Evolutionary conservation across 2,329 filamentous ascomycete genomes (phyloP), one percentile per base, ranked within the genome.

Genomic region (Pseudocercospora eumusae): DNA sequence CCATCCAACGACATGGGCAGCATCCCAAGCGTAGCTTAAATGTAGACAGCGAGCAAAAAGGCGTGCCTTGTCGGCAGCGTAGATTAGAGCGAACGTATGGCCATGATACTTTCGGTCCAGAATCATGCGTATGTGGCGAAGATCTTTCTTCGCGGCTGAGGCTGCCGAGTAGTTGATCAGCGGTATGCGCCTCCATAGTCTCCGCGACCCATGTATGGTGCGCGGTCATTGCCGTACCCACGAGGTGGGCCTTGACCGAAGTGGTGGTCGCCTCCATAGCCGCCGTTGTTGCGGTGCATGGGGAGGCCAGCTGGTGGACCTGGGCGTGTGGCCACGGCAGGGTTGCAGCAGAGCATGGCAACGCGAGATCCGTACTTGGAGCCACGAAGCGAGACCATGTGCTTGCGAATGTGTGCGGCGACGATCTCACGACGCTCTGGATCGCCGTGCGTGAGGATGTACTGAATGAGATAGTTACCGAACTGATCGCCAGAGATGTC

Each of bases 401-500:
- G 95, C 84, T 98, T 98, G 70, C 85, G 90, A 71, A 99, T 96
- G 74, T 99, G 95, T 60, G 88, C 88, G 53, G 93, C 92, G 67
- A 99, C 95, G 67, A 96, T 82, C 75, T 99, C 96, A 62, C 92
- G 91, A 75, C 98, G 95, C 75, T 96, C 92, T 59, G 89, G 82
- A 61, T 88, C 87, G 64, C 92, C 89, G 75, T 97, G 91, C 70
- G 92, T 93, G 73, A 99, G 83, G 73, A 99, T 95, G 86, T 96
- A 96, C 77, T 99, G 95, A 66, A 99, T 91, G 66, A 99, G 84
- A 74, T 99, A 99, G 79, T 99, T 99, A 70, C 95, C 95, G 74
- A 98, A 99, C 77, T 99, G 96, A 75, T 99, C 96, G 73, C 95
- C 96, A 66, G 95, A 91, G 79, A 98, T 98, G 75, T 99, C 93